Conservation (phyloP, 1,284 basidiomycete genomes). For the Cystobasidium pallidum region DNA sequence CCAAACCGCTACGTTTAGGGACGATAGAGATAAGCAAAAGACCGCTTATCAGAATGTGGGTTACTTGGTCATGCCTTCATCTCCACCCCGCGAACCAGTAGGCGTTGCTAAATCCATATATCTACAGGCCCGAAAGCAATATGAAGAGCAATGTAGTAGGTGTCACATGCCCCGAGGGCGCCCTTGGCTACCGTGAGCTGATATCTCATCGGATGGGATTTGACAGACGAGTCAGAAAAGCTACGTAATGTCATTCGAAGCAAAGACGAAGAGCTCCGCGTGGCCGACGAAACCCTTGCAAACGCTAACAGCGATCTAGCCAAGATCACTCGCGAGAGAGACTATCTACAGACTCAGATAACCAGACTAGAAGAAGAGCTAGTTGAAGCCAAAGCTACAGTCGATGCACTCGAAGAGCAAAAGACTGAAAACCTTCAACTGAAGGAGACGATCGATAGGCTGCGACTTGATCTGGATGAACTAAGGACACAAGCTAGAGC, state of each 20-base stretch:
- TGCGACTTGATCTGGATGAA: conserved; percentile 88
- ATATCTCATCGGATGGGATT: conserved; percentile 10
- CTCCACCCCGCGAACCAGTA: no score
- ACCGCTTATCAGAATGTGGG: conserved; percentile 52
- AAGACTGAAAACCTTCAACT: conserved; percentile 77
- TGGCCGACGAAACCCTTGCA: conserved; percentile 62
- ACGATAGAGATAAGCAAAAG: conserved; percentile 44
- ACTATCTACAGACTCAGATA: conserved; percentile 70
- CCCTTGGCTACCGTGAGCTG: not conserved
- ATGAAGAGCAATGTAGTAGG: conserved; percentile 78
- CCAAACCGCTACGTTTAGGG: conserved; percentile 65
- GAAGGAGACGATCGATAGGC: conserved; percentile 85
- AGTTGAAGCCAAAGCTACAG: conserved; percentile 67
- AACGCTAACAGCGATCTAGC: conserved; percentile 63
- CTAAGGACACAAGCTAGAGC: conserved; percentile 64
- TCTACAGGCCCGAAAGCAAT: conserved; percentile 72
- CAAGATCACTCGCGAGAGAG: conserved; percentile 62
- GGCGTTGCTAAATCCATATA: conserved; percentile 57
- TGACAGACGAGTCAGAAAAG: conserved; percentile 71
- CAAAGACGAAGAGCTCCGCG: conserved; percentile 71
- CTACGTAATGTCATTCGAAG: conserved; percentile 72
- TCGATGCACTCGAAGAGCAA: conserved; percentile 76
- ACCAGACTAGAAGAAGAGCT: conserved; percentile 70
- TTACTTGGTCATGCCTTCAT: conserved; percentile 14
- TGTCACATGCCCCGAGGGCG: conserved; percentile 48